Evolutionary conservation across 495 filamentous ascomycete genomes (phyloP).

Genomic region (Penicillium mononematosum): DNA sequence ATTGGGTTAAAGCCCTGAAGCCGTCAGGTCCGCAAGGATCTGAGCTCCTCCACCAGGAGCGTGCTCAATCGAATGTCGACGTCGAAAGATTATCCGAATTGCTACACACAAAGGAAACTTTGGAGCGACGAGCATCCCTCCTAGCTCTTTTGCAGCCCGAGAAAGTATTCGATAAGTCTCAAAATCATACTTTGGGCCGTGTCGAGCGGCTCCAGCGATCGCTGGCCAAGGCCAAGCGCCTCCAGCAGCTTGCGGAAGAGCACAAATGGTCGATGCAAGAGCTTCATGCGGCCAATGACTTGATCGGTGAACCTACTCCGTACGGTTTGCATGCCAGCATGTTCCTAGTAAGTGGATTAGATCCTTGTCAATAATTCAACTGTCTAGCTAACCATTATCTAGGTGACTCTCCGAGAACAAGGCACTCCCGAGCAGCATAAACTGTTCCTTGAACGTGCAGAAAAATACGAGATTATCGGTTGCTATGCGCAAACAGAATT

Average conservation of each 20-base stretch:
- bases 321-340: slow-evolving; percentile 67
- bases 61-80: slow-evolving; percentile 56
- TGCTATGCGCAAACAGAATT: slow-evolving; percentile 78
- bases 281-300: slow-evolving; percentile 53
- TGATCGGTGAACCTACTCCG: slow-evolving; percentile 65
- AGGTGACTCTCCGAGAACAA: slow-evolving; percentile 67
- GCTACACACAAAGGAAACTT: slow-evolving; percentile 56
- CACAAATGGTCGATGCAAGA: slow-evolving; percentile 66
- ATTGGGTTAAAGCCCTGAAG: slow-evolving; percentile 65
- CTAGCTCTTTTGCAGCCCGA: slow-evolving; percentile 57
- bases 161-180: slow-evolving; percentile 66
- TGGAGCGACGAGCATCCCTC: slow-evolving; percentile 53
- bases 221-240: slow-evolving; percentile 61
- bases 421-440: slow-evolving; percentile 67
- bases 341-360: slow-evolving; percentile 53
- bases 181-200: slow-evolving; percentile 64
- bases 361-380: neutral
- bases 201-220: slow-evolving; percentile 63
- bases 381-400: slow-evolving; percentile 15
- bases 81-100: slow-evolving; percentile 60
- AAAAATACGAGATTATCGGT: slow-evolving; percentile 65
- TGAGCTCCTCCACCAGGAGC: slow-evolving; percentile 59
- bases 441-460: slow-evolving; percentile 62
- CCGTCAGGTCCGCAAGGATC: slow-evolving; percentile 59
- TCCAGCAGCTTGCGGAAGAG: slow-evolving; percentile 60